phyloP scores from a whole-genome alignment of 176 grass and related monocot genomes.

The Phoenix roebelenii region DNA sequence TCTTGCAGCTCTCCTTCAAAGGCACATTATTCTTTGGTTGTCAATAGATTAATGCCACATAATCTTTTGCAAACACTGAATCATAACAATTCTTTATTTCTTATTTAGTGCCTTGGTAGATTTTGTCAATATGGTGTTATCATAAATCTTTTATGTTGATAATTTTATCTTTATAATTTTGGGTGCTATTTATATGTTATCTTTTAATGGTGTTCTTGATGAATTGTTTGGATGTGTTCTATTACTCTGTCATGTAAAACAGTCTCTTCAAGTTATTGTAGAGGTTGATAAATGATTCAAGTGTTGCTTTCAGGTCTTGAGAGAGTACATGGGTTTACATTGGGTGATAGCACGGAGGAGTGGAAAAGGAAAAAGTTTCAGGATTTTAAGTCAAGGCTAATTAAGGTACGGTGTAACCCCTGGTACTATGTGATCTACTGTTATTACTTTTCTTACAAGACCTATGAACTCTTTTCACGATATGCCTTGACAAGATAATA shows the following conservation, averaged over 20 bases:
- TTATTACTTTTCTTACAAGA: no score
- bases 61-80: background rate
- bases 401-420: constrained; percentile 26
- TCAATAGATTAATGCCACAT: background rate
- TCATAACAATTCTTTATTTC: background rate
- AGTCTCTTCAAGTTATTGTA: background rate
- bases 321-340: constrained; percentile 77
- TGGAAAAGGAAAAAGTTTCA: constrained; percentile 91
- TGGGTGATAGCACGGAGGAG: constrained; percentile 76
- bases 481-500: no score
- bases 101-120: background rate
- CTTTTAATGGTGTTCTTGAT: no score
- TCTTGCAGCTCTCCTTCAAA: background rate
- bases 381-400: constrained; percentile 60
- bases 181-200: no score
- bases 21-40: no score
- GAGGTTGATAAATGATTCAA: constrained; percentile 13
- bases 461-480: no score
- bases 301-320: constrained; percentile 53
- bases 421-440: no score
- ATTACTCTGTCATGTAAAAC: constrained; percentile 8
- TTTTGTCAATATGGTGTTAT: no score
- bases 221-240: background rate
- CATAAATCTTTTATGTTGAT: no score
- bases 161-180: no score